A percentile compares a stretch with the other conserved stretches of the same genome.
Evolutionary conservation across 2,329 filamentous ascomycete species (phyloP).

Genomic region (Cercospora sp.): DNA sequence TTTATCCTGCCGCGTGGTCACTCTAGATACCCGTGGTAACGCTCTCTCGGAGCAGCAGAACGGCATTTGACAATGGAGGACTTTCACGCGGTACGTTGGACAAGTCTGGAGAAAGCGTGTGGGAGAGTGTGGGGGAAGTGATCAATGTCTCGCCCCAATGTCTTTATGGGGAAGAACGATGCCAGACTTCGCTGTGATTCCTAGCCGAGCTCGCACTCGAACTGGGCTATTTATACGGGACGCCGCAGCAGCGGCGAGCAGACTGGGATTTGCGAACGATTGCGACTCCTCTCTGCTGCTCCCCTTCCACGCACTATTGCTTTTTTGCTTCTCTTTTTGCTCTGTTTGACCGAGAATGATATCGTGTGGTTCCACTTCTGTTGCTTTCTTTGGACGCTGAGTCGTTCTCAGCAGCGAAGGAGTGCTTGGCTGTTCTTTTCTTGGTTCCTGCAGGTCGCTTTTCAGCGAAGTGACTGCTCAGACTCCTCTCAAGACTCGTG

Average conservation of each 20-base stretch:
- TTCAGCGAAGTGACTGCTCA: neutral
- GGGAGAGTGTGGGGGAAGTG: constrained; percentile 14
- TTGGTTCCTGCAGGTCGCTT: neutral
- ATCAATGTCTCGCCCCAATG: neutral
- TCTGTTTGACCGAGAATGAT: neutral
- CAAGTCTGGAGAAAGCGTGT: constrained; percentile 6
- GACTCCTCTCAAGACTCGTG: neutral
- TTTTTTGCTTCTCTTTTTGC: neutral
- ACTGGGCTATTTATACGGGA: constrained; percentile 12
- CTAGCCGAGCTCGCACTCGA: neutral
- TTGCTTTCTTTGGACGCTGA: constrained; percentile 4
- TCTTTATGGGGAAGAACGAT: neutral
- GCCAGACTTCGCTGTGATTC: neutral
- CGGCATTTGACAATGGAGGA: neutral
- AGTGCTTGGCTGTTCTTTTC: constrained; percentile 5
- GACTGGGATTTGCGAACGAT: neutral
- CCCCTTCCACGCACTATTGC: neutral
- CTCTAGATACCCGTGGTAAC: neutral
- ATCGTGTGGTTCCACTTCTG: neutral
- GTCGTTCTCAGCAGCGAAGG: neutral
- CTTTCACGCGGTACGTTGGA: neutral
- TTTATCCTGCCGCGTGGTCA: neutral
- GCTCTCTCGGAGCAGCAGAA: neutral
- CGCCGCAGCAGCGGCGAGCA: neutral
- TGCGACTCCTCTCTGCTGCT: constrained; percentile 3